A percentile compares a stretch with the other conserved stretches of the same genome.
Evolutionary conservation across 2,329 filamentous ascomycete species (phyloP).

Genomic region (Xylariaceae sp.): DNA sequence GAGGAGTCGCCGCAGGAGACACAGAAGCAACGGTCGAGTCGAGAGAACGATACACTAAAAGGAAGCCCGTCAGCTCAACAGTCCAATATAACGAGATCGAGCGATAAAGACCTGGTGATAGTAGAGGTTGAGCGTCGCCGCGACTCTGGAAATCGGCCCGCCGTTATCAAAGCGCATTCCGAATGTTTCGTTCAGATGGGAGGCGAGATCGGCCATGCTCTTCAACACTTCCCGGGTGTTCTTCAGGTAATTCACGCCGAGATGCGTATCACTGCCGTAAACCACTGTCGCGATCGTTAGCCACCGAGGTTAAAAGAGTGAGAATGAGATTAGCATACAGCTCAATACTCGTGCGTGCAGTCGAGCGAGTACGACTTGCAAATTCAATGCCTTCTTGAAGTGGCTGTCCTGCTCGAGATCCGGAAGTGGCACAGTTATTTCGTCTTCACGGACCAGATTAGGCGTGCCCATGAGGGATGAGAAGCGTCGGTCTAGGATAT

Average conservation of each 20-base stretch:
- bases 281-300: not conserved
- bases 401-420: not conserved
- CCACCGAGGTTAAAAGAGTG: not conserved
- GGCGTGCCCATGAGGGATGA: constrained; percentile 6
- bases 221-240: constrained; percentile 5
- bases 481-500: constrained; percentile 6
- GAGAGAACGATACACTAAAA: constrained; percentile 4
- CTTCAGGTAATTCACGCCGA: not conserved
- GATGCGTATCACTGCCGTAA: constrained; percentile 5
- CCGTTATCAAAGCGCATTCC: constrained; percentile 5
- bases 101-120: constrained; percentile 3
- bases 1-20: not conserved
- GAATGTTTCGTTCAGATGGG: constrained; percentile 1
- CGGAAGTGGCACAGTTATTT: constrained; percentile 5
- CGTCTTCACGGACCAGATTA: constrained; percentile 4
- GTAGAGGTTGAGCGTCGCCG: constrained; percentile 5
- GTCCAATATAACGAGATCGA: not conserved
- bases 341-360: constrained; percentile 3
- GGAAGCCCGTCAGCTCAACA: not conserved
- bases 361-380: constrained; percentile 4
- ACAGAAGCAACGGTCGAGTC: constrained; percentile 2
- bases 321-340: not conserved
- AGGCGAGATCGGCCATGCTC: constrained; percentile 2
- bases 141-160: constrained; percentile 5
- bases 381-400: constrained; percentile 1